phyloP scores from a whole-genome alignment of 176 grass and related monocot species.

The Raddia distichophylla region DNA sequence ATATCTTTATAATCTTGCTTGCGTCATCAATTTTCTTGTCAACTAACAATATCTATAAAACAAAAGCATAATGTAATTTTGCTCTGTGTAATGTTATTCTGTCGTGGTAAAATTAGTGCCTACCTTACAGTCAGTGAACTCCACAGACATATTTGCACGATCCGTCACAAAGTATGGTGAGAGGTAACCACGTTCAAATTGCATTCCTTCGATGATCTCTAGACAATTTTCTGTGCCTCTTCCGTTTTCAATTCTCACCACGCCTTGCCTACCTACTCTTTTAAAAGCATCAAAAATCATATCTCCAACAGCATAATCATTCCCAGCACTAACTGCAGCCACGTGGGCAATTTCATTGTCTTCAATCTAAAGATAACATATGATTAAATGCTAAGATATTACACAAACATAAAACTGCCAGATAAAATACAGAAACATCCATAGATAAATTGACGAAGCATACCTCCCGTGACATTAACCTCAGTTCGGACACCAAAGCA shows the following conservation, averaged over 20 bases:
- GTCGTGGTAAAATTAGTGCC: not conserved
- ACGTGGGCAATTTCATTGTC: conserved; percentile 85
- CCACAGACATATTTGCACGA: conserved; percentile 69
- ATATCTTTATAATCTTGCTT: conserved; percentile 80
- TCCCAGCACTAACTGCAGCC: conserved; percentile 89
- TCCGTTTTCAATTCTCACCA: conserved; percentile 86
- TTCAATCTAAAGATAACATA: conserved; percentile 58
- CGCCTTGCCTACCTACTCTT: conserved; percentile 84
- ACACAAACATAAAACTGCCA: not conserved
- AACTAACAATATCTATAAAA: conserved; percentile 82
- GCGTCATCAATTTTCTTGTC: conserved; percentile 84
- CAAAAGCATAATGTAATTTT: conserved; percentile 28
- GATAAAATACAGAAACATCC: not conserved
- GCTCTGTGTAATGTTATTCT: not conserved
- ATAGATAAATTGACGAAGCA: conserved; percentile 5
- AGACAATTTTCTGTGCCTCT: conserved; percentile 66
- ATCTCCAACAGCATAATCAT: conserved; percentile 72
- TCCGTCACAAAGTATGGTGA: conserved; percentile 86
- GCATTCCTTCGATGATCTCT: conserved; percentile 86
- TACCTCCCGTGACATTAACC: conserved; percentile 77
- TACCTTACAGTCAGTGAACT: conserved; percentile 78
- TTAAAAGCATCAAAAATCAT: conserved; percentile 81
- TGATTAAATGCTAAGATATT: conserved; percentile 17
- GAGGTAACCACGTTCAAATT: conserved; percentile 86
- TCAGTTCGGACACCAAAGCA: conserved; percentile 88